Evolutionary conservation across 345 rosid genomes (phyloP).

Genomic region (Citrus sinensis): DVS_A1.0 CM039168.1:1937001-1937500

Average conservation of each 20-base stretch:
- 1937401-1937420: slow-evolving; percentile 10
- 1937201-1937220: background rate
- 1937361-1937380: slow-evolving; percentile 22
- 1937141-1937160: slow-evolving; percentile 1
- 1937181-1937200: background rate
- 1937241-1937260: slow-evolving; percentile 7
- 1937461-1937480: slow-evolving; percentile 46
- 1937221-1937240: background rate
- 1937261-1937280: slow-evolving; percentile 19
- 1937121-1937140: background rate
- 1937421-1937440: slow-evolving; percentile 43
- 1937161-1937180: background rate
- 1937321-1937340: slow-evolving; percentile 19
- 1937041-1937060: slow-evolving; percentile 99
- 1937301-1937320: slow-evolving; percentile 11
- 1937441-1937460: slow-evolving; percentile 65
- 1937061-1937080: slow-evolving; percentile 70
- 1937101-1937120: too few species aligned
- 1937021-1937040: slow-evolving; percentile 78
- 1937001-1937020: slow-evolving; percentile 18
- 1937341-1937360: slow-evolving; percentile 44
- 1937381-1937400: slow-evolving; percentile 19
- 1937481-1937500: slow-evolving; percentile 41
- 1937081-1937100: slow-evolving; percentile 37
- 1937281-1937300: slow-evolving; percentile 34